Conservation (phyloP, 768 basidiomycete genomes). For the Coprinopsis cinerea region DNA sequence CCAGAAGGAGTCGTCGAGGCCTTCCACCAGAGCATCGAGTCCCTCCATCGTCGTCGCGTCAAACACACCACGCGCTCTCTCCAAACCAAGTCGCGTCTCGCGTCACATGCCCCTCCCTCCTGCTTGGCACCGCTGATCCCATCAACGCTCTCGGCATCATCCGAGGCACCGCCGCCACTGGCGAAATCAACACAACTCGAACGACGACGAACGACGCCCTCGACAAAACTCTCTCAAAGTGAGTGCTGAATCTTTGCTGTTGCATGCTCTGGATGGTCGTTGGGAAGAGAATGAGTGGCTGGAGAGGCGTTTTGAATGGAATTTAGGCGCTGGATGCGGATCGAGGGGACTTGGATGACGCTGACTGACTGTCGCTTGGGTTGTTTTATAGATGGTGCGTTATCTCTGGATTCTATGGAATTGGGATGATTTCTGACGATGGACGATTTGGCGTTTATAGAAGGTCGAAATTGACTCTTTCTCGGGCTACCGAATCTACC, state of each 20-base stretch:
- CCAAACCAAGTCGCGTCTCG: background rate
- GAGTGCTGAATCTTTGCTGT: conserved; percentile 11
- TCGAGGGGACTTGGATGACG: conserved; percentile 31
- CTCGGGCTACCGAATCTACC: conserved; percentile 97
- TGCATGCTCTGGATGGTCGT: background rate
- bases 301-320: no score
- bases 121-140: no score
- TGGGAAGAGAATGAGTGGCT: background rate
- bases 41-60: background rate
- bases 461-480: conserved; percentile 99
- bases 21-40: conserved; percentile 1
- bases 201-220: conserved; percentile 8
- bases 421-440: conserved; percentile 13
- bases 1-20: conserved; percentile 7
- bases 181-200: no score
- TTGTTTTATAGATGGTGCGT: conserved; percentile 41
- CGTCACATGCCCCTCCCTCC: no score
- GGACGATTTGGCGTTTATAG: conserved; percentile 34
- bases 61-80: background rate
- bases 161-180: no score
- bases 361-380: conserved; percentile 1
- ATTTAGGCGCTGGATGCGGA: conserved; percentile 47
- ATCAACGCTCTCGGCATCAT: no score
- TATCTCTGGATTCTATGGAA: background rate
- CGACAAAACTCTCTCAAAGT: conserved; percentile 16